phyloP scores from a whole-genome alignment of 208 protist species.

The Wallacemonas rigidus region DNA sequence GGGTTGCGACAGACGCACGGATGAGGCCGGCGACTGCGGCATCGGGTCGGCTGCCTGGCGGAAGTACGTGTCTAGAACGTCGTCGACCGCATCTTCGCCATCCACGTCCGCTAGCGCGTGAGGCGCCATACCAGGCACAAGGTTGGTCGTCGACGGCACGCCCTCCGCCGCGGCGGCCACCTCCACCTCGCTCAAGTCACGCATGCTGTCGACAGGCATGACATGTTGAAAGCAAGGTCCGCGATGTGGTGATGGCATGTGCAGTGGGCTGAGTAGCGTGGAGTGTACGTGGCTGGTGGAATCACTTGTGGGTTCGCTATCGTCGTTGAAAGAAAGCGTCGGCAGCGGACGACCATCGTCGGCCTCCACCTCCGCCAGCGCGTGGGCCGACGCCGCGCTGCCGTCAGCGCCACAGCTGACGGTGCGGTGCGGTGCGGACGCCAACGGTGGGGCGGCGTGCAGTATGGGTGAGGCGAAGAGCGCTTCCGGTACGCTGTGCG shows the following conservation, averaged over 20 bases:
- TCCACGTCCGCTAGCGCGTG: background rate
- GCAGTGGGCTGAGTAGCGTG: slow-evolving; percentile 6
- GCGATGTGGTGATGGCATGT: slow-evolving; percentile 12
- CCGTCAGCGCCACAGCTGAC: background rate
- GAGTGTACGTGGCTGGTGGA: background rate
- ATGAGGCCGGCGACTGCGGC: too few relatives aligned
- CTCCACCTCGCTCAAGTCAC: slow-evolving; percentile 1
- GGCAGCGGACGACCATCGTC: background rate
- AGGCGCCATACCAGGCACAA: background rate
- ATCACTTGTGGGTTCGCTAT: background rate
- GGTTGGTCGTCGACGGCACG: background rate
- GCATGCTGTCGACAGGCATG: slow-evolving; percentile 13
- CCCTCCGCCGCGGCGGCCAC: slow-evolving; percentile 12
- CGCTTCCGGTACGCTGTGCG: background rate
- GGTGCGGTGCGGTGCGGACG: background rate
- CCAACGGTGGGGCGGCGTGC: slow-evolving; percentile 11
- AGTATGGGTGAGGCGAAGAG: slow-evolving; percentile 15
- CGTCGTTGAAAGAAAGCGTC: background rate
- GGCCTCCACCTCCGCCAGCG: background rate
- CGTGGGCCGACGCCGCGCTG: too few relatives aligned
- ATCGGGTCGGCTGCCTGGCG: too few relatives aligned
- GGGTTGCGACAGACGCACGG: too few relatives aligned
- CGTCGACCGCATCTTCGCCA: background rate
- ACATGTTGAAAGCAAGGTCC: background rate
- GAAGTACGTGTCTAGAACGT: too few relatives aligned